phyloP scores from a whole-genome alignment of 2,329 filamentous ascomycete species.

The Phaeosphaeria sp. region DNA sequence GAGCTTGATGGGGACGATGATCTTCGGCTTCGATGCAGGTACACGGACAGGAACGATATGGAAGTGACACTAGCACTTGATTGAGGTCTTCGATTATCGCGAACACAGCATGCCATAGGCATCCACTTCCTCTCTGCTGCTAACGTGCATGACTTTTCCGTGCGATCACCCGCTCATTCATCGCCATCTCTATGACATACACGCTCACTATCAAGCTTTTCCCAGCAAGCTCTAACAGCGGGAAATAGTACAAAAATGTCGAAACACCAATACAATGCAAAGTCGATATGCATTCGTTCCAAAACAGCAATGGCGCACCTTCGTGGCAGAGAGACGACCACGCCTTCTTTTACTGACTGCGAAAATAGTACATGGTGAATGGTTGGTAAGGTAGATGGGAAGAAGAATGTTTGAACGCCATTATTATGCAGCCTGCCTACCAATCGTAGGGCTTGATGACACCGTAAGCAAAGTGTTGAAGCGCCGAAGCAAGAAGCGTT shows the following conservation, averaged over 20 bases:
- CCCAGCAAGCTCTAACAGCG: background rate
- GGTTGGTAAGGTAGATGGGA: constrained; percentile 1
- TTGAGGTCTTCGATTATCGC: background rate
- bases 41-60: background rate
- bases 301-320: background rate
- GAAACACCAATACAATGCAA: constrained; percentile 1
- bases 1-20: background rate
- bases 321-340: background rate
- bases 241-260: background rate
- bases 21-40: background rate
- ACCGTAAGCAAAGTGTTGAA: constrained; percentile 6
- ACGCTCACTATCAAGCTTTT: background rate
- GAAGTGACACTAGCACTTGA: background rate
- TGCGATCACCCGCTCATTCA: background rate
- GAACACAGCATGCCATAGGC: background rate
- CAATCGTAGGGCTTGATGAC: background rate
- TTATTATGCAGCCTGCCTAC: constrained; percentile 9
- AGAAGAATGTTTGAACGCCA: constrained; percentile 11
- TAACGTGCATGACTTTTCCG: background rate
- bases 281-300: background rate
- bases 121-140: background rate
- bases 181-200: background rate
- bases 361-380: constrained; percentile 7
- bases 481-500: constrained; percentile 4
- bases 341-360: constrained; percentile 6